Conservation (phyloP, 345 rosid species). For the Salix suchowensis region DNA sequence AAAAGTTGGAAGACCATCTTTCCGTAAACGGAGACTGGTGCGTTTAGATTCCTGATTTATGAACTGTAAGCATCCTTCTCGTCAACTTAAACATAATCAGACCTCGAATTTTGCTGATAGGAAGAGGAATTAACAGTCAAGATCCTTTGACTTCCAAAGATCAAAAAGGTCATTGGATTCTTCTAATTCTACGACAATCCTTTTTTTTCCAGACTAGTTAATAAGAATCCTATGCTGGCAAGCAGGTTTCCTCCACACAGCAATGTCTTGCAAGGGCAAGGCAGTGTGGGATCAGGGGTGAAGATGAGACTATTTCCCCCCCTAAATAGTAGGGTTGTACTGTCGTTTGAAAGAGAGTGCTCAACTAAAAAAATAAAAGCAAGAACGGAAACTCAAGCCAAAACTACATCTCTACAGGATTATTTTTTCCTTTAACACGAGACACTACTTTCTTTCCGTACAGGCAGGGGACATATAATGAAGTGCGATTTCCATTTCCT, state of each 20-base stretch:
- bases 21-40: too few relatives aligned
- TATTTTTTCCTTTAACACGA: not conserved
- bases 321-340: not conserved
- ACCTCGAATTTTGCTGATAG: too few relatives aligned
- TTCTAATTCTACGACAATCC: not conserved
- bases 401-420: not conserved
- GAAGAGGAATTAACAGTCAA: not conserved
- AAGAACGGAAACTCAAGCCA: not conserved
- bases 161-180: not conserved
- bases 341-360: slow-evolving; percentile 1
- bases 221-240: slow-evolving; percentile 14
- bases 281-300: slow-evolving; percentile 22
- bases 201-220: not conserved
- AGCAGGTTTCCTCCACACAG: slow-evolving; percentile 1
- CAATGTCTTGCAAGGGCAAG: slow-evolving; percentile 7
- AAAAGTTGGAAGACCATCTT: too few relatives aligned
- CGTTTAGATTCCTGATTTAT: too few relatives aligned
- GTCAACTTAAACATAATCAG: too few relatives aligned
- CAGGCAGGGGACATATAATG: not conserved
- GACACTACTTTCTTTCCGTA: not conserved
- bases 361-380: not conserved
- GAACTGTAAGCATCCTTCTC: too few relatives aligned
- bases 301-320: slow-evolving; percentile 12
- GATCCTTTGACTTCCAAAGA: not conserved
- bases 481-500: not conserved